Conservation (phyloP, 352 stramenopile genomes). For the Phytophthora hybrid region DNA sequence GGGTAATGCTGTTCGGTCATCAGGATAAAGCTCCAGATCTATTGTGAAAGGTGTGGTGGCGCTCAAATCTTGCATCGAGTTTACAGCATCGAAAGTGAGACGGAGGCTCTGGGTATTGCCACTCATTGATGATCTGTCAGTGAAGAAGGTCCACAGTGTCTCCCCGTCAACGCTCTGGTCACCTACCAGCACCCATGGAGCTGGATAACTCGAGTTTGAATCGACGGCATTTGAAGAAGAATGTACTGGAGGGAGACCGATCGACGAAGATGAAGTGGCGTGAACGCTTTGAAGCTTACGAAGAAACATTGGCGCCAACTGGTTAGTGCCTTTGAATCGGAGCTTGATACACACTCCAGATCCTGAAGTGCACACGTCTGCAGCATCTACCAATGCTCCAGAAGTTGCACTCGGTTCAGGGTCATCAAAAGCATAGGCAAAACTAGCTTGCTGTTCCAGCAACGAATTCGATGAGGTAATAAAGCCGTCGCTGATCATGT, state of each 20-base stretch:
- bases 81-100: constrained; percentile 15
- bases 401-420: constrained; percentile 8
- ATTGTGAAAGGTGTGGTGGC: constrained; percentile 10
- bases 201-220: constrained; percentile 13
- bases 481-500: constrained; percentile 18
- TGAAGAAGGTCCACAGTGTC: constrained; percentile 15
- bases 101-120: constrained; percentile 5
- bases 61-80: constrained; percentile 19
- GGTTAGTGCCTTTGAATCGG: constrained; percentile 8
- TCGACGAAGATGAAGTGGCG: constrained; percentile 3
- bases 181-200: constrained; percentile 20
- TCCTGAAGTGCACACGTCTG: constrained; percentile 1
- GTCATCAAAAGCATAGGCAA: constrained; percentile 19
- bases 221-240: background rate
- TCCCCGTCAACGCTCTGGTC: background rate
- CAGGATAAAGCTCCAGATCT: constrained; percentile 15
- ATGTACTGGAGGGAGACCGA: constrained; percentile 7
- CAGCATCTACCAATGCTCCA: background rate
- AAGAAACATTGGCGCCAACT: constrained; percentile 21
- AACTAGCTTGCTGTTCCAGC: background rate
- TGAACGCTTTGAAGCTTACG: constrained; percentile 19
- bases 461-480: constrained; percentile 3
- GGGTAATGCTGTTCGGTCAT: constrained; percentile 1
- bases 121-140: background rate
- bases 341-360: constrained; percentile 20